A percentile compares a stretch with the other conserved stretches of the same genome.
Conservation (phyloP, 345 rosid genomes). For the Salix dunnii region DNA sequence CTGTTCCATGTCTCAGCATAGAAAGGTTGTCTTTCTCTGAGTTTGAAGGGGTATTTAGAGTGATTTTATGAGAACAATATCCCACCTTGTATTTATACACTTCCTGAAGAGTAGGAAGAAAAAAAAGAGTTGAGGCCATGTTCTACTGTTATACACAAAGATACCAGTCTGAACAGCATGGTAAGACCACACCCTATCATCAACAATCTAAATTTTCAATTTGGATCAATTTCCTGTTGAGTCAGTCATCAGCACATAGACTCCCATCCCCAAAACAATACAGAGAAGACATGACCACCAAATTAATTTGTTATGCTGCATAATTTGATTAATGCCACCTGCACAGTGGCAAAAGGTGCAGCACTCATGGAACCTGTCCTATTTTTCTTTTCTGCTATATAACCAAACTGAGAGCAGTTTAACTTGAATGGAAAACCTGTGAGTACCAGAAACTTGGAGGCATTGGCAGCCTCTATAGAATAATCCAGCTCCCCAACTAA, state of each 20-base stretch:
- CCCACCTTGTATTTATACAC: background rate
- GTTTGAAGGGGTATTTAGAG: too few relatives aligned
- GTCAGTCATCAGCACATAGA: background rate
- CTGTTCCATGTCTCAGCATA: too few relatives aligned
- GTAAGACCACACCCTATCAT: background rate
- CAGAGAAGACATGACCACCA: background rate
- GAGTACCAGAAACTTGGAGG: slow-evolving; percentile 72
- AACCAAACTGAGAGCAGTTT: background rate
- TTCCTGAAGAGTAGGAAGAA: background rate
- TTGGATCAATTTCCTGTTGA: background rate
- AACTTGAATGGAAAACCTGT: background rate
- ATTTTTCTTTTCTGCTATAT: background rate
- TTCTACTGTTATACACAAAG: background rate
- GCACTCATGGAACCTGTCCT: background rate
- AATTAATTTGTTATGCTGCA: background rate
- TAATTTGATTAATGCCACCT: background rate
- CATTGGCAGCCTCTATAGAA: slow-evolving; percentile 81
- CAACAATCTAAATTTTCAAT: background rate
- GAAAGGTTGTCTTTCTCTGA: too few relatives aligned
- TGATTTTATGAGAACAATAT: too few relatives aligned
- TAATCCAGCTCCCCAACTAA: slow-evolving; percentile 92
- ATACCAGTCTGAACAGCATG: background rate
- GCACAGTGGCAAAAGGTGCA: background rate
- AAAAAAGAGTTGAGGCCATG: background rate
- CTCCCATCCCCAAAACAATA: background rate